A percentile compares a stretch with the other conserved stretches of the same genome.
Conservation (phyloP, 176 grass and related monocot genomes). For the Aechmea fasciata region DNA sequence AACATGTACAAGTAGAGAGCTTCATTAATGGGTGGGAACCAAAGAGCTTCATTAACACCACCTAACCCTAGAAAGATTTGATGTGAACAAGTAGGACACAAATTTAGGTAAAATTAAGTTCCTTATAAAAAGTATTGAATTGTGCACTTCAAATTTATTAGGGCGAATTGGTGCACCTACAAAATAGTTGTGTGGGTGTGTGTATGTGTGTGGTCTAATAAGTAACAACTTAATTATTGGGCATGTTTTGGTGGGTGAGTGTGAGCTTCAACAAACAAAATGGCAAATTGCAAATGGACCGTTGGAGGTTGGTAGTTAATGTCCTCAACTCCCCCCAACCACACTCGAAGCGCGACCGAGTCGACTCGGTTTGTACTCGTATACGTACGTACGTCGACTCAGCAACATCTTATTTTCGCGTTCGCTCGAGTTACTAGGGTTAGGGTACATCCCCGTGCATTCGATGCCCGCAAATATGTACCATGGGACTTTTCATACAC, state of each 20-base stretch:
- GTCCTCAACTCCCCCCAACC: slow-evolving; percentile 33
- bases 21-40: neutral
- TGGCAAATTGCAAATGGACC: neutral
- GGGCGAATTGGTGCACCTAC: slow-evolving; percentile 18
- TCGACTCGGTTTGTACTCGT: no score
- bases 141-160: neutral
- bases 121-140: neutral
- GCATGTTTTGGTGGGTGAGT: slow-evolving; percentile 14
- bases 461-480: no score
- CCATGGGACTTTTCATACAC: no score
- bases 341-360: no score
- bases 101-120: neutral
- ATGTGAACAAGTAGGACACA: no score
- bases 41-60: neutral
- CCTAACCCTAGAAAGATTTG: no score
- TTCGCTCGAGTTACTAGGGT: no score
- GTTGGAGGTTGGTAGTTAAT: slow-evolving; percentile 37
- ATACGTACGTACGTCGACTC: no score
- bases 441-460: no score
- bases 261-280: slow-evolving; percentile 13
- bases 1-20: neutral
- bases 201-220: neutral
- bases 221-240: slow-evolving; percentile 14
- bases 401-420: no score
- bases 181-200: neutral